Evolutionary conservation across 179 eudicot genomes (phyloP).

Genomic region (Patellifolia procumbens): DNA sequence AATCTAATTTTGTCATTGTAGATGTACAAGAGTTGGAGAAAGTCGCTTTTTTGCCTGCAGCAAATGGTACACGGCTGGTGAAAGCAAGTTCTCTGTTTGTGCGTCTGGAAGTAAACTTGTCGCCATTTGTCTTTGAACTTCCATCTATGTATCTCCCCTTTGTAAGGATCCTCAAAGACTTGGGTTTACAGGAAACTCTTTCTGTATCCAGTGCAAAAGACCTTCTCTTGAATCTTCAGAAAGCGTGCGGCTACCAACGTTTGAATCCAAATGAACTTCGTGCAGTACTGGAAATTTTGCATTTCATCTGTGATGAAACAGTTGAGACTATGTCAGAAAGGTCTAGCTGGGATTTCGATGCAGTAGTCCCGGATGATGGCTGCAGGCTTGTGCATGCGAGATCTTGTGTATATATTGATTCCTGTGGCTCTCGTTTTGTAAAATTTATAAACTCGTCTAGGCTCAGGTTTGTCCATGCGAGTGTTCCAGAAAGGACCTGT

Average conservation of each 20-base stretch:
- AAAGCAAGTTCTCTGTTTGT: constrained; percentile 80
- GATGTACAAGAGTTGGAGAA: constrained; percentile 64
- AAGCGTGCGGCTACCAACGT: constrained; percentile 92
- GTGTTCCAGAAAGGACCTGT: constrained; percentile 71
- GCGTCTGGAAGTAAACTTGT: constrained; percentile 78
- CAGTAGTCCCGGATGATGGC: constrained; percentile 92
- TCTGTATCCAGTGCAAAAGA: constrained; percentile 74
- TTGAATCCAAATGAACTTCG: constrained; percentile 96
- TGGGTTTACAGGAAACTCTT: constrained; percentile 82
- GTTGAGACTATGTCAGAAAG: constrained; percentile 41
- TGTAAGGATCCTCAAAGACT: constrained; percentile 72
- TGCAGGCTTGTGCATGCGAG: constrained; percentile 89
- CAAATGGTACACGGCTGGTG: constrained; percentile 97
- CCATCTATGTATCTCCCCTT: constrained; percentile 85
- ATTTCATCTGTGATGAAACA: constrained; percentile 62
- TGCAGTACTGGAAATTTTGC: constrained; percentile 82
- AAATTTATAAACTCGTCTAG: constrained; percentile 71
- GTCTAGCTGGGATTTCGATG: constrained; percentile 61
- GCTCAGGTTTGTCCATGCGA: constrained; percentile 73
- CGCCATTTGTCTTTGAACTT: constrained; percentile 96
- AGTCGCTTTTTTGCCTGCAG: constrained; percentile 95
- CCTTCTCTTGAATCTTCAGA: constrained; percentile 82
- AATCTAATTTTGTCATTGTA: constrained; percentile 32
- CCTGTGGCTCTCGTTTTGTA: constrained; percentile 76
- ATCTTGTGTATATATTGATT: constrained; percentile 87